Evolutionary conservation across 2,329 filamentous ascomycete species (phyloP), one percentile per base, ranked within the genome.

Genomic region (Cytospora leucostoma): DNA sequence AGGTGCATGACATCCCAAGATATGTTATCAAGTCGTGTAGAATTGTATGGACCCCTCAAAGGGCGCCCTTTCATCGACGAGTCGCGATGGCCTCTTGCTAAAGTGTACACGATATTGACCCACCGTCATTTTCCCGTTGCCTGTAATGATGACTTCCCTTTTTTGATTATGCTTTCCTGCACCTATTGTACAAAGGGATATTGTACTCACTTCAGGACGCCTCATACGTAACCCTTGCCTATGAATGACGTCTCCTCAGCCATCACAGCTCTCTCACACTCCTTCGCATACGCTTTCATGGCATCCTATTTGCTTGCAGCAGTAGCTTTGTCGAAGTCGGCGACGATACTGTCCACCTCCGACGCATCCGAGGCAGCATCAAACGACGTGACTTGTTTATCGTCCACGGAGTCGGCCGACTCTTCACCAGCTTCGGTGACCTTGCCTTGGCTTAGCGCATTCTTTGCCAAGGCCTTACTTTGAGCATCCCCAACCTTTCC

Each of bases 401-500:
- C n/a, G n/a, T 70, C 66, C 47, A 63, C 62, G 35, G 66, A 66
- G 54, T 68, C 60, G 11, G 67, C 59, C 33, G 70, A 66, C 3
- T 47, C 3, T 11, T 44, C 57, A 2, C 67, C 69, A 17, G 67
- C 63, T 13, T 61, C 65, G 47, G 66, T 65, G 56, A 67, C n/a
- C 62, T 66, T 54, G 66, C 65, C 56, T 51, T 75, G 70, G 56
- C 79, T 76, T 21, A 83, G 72, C 2, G 78, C 64, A 70, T 82
- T 81, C 68, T 82, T 82, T 6, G 87, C 85, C 75, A 91, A 82
- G 12, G 82, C 81, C 73, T 85, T 89, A 33, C 87, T 85, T 77
- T 97, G 92, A 0, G 88, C 86, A 71, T 94, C 86, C 70, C 87
- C 92, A 52, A 99, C 91, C 75, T 96, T 97, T 64, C 94, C 92